Evolutionary conservation across 2,329 filamentous ascomycete species (phyloP), one percentile per base, ranked within the genome.

Genomic region (Fusarium equiseti): DNA sequence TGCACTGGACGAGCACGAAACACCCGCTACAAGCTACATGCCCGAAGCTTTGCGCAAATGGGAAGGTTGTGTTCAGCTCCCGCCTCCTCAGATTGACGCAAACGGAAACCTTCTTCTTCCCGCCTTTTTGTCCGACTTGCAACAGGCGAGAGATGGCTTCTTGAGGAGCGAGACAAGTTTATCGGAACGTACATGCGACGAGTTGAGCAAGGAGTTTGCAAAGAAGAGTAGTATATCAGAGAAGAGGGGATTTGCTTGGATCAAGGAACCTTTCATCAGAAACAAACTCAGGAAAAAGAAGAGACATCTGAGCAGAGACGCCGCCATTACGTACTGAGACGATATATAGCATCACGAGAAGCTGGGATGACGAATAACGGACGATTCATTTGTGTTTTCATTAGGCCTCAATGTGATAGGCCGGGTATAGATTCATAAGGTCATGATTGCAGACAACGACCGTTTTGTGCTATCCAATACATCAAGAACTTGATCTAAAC

Each of bases 11-110:
- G 69, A 73, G 3, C 75, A 78, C 26, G 56, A 75, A 18, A 9
- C 50, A 6, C 9, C 46, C 11, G 35, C 50, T 4, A 13, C 48
- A 11, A 24, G 31, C 9, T 55, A 65, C 18, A 27, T 38, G 2
- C 62, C 54, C 2, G 9, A 49, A 2, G 26, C 40, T 6, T 55
- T 65, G 13, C 66, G 57, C 3, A 56, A 29, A 9, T 68, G 44
- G 63, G 55, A 78, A 32, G 74, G 76, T 6, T 73, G 73, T 10
- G 60, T 77, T 6, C 75, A 77, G 29, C 68, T 75, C 3, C 76
- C 77, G 5, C 71, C 74, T 1, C 76, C 77, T 1, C 44, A 64
- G 3, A n/a, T 71, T 5, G 68, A 73, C n/a, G 32, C 45, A 7
- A 18, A 59, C 9, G 75, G 70, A 9, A 50, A 53, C 3, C n/a